These are phyloP conservation scores for Fusarium azukiicola DNA, from an alignment of 2,329 filamentous ascomycete species.

Conservation along the genomic window DNA sequence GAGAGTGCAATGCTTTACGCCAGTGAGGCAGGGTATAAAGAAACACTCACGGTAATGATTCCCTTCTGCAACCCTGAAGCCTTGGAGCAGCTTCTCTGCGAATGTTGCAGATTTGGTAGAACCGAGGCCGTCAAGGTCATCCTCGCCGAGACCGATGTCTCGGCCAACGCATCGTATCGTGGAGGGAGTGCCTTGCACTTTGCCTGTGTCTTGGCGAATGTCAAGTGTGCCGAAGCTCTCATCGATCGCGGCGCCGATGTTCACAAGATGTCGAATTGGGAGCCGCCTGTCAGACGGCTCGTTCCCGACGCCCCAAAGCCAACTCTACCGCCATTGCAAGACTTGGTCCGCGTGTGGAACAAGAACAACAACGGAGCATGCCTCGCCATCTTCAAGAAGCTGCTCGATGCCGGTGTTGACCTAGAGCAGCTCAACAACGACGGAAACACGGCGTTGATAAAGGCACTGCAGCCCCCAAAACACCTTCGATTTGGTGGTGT, in stretches of 20 bases:
- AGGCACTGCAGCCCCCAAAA: background rate
- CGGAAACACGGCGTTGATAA: conserved; percentile 26
- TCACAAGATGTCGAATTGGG: conserved; percentile 2
- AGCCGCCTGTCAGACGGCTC: background rate
- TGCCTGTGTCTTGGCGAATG: conserved; percentile 31
- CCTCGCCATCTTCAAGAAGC: conserved; percentile 24
- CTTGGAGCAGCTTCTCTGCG: conserved; percentile 46
- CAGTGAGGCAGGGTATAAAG: conserved; percentile 39
- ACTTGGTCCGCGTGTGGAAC: conserved; percentile 29
- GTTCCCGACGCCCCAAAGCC: too few relatives aligned
- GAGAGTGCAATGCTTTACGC: conserved; percentile 45
- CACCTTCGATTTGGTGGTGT: background rate
- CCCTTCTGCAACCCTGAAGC: conserved; percentile 40
- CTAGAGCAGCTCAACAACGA: conserved; percentile 30
- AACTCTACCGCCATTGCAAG: conserved; percentile 29
- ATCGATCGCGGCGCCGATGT: conserved; percentile 44
- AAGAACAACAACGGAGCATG: conserved; percentile 29
- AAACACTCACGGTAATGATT: conserved; percentile 39
- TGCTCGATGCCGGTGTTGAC: conserved; percentile 40
- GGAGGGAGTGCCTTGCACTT: conserved; percentile 38
- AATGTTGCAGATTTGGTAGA: conserved; percentile 35
- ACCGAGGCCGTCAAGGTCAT: conserved; percentile 40
- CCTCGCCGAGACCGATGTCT: conserved; percentile 38
- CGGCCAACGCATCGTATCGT: conserved; percentile 34
- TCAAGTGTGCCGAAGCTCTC: conserved; percentile 38